phyloP scores from a whole-genome alignment of 352 stramenopile species.

The Phytophthora hibernalis region DNA sequence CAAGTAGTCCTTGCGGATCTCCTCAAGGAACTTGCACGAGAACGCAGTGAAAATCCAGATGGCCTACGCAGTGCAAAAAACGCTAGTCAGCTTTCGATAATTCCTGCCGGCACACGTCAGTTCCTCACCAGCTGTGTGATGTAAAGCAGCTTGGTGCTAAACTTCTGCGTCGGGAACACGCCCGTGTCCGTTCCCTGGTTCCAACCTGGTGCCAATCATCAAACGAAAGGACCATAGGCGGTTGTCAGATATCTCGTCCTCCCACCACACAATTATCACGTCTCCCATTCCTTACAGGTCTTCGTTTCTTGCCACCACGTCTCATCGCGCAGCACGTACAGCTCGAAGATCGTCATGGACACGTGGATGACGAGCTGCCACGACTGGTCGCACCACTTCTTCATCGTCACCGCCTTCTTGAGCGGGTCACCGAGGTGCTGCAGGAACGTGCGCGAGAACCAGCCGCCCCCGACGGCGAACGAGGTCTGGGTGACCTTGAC shows the following conservation, averaged over 20 bases:
- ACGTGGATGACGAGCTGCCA: slow-evolving; percentile 89
- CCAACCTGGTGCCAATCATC: slow-evolving; percentile 57
- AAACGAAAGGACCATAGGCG: background rate
- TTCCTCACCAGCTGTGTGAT: slow-evolving; percentile 76
- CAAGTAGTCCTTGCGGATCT: slow-evolving; percentile 90
- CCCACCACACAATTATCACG: background rate
- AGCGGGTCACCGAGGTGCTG: slow-evolving; percentile 84
- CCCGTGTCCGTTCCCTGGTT: slow-evolving; percentile 74
- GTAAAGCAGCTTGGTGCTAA: slow-evolving; percentile 84
- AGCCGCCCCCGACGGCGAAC: slow-evolving; percentile 69
- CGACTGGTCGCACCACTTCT: slow-evolving; percentile 91
- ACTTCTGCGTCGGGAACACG: slow-evolving; percentile 84
- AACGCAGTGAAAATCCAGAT: slow-evolving; percentile 93
- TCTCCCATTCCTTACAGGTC: slow-evolving; percentile 51
- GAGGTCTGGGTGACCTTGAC: slow-evolving; percentile 73
- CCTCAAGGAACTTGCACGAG: slow-evolving; percentile 90
- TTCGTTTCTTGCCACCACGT: slow-evolving; percentile 90
- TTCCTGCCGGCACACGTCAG: background rate
- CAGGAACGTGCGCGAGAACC: slow-evolving; percentile 82
- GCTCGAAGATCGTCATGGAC: slow-evolving; percentile 86
- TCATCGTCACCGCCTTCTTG: slow-evolving; percentile 83
- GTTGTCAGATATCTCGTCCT: slow-evolving; percentile 7
- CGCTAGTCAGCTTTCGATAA: background rate
- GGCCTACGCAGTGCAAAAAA: slow-evolving; percentile 39
- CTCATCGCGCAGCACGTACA: slow-evolving; percentile 82